phyloP scores from a whole-genome alignment of 768 basidiomycete species.

The Heimioporus sp. region DNA sequence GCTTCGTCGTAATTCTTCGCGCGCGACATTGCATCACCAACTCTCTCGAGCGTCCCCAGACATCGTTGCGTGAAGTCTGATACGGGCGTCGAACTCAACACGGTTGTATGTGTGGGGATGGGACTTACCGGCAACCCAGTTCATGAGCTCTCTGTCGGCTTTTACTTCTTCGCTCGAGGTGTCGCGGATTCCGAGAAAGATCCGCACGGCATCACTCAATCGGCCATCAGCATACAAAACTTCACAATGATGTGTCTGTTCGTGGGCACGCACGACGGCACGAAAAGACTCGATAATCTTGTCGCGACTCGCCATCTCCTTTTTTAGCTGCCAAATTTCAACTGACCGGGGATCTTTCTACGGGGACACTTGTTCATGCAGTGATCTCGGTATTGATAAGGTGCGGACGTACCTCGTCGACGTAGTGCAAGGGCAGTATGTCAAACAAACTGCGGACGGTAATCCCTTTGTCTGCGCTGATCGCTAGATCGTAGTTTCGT shows the following conservation, averaged over 20 bases:
- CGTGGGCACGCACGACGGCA: not conserved
- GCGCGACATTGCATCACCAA: not conserved
- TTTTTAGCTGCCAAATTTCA: too few relatives aligned
- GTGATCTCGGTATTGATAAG: too few relatives aligned
- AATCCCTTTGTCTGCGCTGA: not conserved
- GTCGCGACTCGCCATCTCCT: too few relatives aligned
- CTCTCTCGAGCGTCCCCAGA: not conserved
- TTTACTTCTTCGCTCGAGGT: not conserved
- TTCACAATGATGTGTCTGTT: constrained; percentile 7
- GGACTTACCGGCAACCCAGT: constrained; percentile 9
- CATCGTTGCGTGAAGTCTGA: not conserved
- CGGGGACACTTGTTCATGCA: too few relatives aligned
- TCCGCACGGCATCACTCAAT: not conserved
- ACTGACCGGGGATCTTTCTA: too few relatives aligned
- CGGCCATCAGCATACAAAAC: not conserved
- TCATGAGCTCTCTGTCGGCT: not conserved
- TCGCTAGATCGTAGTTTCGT: constrained; percentile 1
- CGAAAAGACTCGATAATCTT: too few relatives aligned
- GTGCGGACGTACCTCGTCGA: not conserved
- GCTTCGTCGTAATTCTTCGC: not conserved
- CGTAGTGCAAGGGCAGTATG: constrained; percentile 1
- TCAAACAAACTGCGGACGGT: constrained; percentile 1
- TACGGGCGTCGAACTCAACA: not conserved
- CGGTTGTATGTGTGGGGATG: not conserved
- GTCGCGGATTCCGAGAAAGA: not conserved